A percentile compares a stretch with the other conserved stretches of the same genome.
These are phyloP conservation scores for Saccharomycopsis sp. DNA, from an alignment of 805 yeast species.

Conservation along the genomic window DNA sequence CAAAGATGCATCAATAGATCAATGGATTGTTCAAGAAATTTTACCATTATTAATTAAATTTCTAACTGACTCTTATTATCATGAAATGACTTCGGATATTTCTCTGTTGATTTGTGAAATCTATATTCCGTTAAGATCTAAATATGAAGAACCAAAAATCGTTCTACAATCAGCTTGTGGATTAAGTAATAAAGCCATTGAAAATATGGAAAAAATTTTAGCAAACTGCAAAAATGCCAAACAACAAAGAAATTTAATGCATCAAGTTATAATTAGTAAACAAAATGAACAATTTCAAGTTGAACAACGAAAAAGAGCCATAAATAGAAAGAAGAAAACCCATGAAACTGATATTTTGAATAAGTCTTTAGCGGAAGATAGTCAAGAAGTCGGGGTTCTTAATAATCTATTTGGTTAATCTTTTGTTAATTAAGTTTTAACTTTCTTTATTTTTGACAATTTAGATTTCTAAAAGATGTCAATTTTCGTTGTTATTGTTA, in stretches of 20 bases:
- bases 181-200: slow-evolving; percentile 11
- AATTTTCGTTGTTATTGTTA: not conserved
- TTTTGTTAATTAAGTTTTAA: too few relatives aligned
- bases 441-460: too few relatives aligned
- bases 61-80: slow-evolving; percentile 62
- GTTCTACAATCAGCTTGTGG: slow-evolving; percentile 7
- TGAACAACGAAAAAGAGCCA: slow-evolving; percentile 15
- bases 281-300: slow-evolving; percentile 16
- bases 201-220: slow-evolving; percentile 13
- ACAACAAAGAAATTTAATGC: slow-evolving; percentile 14
- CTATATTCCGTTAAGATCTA: slow-evolving; percentile 61
- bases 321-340: slow-evolving; percentile 10
- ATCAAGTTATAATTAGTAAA: slow-evolving; percentile 12
- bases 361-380: slow-evolving; percentile 8
- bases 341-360: slow-evolving; percentile 14
- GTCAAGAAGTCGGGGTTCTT: slow-evolving; percentile 12
- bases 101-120: slow-evolving; percentile 79
- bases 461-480: too few relatives aligned
- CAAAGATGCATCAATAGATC: slow-evolving; percentile 67
- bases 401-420: slow-evolving; percentile 10
- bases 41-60: slow-evolving; percentile 44
- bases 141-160: slow-evolving; percentile 28
- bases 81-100: slow-evolving; percentile 85
- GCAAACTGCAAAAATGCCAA: slow-evolving; percentile 8
- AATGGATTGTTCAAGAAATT: slow-evolving; percentile 40